Base-by-base conservation (phyloP, 495 filamentous ascomycete genomes). In the Terfezia boudieri region DNA sequence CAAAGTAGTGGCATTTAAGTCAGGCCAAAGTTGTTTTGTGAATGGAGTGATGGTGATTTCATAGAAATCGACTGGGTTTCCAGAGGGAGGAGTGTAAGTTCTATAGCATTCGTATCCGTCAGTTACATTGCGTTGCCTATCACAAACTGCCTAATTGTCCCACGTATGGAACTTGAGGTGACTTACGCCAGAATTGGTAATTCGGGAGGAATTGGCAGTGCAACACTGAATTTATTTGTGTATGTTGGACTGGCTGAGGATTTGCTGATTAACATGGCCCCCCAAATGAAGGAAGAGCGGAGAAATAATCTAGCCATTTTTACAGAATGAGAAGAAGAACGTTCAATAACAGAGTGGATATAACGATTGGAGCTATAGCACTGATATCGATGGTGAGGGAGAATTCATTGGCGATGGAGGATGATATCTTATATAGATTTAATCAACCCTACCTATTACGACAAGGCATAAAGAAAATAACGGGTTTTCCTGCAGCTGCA, bases 21-120 rank as follows among this genome's bases (percentile, higher is more conserved):
- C 66, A 0, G 71, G 72, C 53, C 74, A 77, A 11, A 74, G 61
- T 51, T 70, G 63, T 23, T 68, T 54, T 23, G 67, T 58, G 60
- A 76, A 74, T 0, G 62, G 16, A 51, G 69, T 68, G 58, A 77
- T 71, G 20, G 69, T 65, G 22, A 74, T 61, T 57, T 74, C 68
- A 56, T 75, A 78, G 54, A 68, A 73, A 54, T 71, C 64, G 26
- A 71, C 63, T 26, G 51, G 41, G 36, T 53, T 57, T 4, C 53
- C 53, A 8, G 57, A 57, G 11, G 54, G 8, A 20, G 41, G 41
- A 9, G 41, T 46, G 41, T 46, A 46, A 20, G 41, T 46, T 5
- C 41, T 46, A 4, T 3, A 46, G 7, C 7, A 32, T 32, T 32
- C 26, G 26, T 32, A 32, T 32, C 26, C 26, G 26, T 32, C 26